Conservation (phyloP, 192 early-diverging fungal genomes). For the Entomortierella beljakovae region DNA sequence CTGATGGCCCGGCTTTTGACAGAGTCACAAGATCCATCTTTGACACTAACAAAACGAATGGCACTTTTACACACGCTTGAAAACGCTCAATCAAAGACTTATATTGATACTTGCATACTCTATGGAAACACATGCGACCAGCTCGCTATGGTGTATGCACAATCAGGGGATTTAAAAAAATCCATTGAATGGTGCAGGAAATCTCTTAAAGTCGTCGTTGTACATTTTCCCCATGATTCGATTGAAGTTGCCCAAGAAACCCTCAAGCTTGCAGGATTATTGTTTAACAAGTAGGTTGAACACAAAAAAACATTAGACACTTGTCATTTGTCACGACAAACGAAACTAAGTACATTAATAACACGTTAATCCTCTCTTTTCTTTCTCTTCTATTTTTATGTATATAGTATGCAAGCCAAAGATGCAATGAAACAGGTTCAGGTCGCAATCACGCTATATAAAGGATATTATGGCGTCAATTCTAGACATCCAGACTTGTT, state of each 20-base stretch:
- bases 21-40: slow-evolving; percentile 21
- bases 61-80: slow-evolving; percentile 29
- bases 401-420: slow-evolving; percentile 36
- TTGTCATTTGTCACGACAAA: neutral
- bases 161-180: slow-evolving; percentile 24
- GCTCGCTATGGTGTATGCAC: slow-evolving; percentile 34
- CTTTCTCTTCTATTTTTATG: neutral
- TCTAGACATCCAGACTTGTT: slow-evolving; percentile 41
- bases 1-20: slow-evolving; percentile 23
- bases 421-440: slow-evolving; percentile 43
- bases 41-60: slow-evolving; percentile 8
- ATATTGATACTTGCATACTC: slow-evolving; percentile 32
- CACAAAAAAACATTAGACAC: neutral
- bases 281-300: slow-evolving; percentile 46
- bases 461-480: slow-evolving; percentile 33
- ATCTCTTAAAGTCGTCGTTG: slow-evolving; percentile 40
- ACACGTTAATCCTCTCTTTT: neutral
- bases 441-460: slow-evolving; percentile 34
- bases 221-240: slow-evolving; percentile 49
- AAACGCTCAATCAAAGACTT: slow-evolving; percentile 20
- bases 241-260: slow-evolving; percentile 52
- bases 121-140: slow-evolving; percentile 52
- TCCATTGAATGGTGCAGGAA: slow-evolving; percentile 48
- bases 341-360: neutral
- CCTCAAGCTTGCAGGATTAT: slow-evolving; percentile 43